phyloP scores from a whole-genome alignment of 2,329 filamentous ascomycete genomes.

The Pseudopithomyces chartarum region DNA sequence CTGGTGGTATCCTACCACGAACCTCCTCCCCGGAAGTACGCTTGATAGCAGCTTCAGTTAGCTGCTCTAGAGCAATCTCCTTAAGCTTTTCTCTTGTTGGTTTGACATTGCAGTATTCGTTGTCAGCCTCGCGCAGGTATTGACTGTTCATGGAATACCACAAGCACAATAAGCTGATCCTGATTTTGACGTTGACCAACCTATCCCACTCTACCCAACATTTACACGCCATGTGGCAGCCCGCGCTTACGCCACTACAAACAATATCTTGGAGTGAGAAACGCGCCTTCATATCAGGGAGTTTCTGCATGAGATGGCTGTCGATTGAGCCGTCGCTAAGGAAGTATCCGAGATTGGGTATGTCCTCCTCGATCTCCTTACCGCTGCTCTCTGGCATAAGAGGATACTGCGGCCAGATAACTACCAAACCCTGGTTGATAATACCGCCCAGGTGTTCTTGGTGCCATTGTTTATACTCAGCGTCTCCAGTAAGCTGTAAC shows the following conservation, averaged over 20 bases:
- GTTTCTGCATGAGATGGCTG: slow-evolving; percentile 1
- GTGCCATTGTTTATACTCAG: slow-evolving; percentile 3
- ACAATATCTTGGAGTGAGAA: slow-evolving; percentile 1
- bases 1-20: neutral
- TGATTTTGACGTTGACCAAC: too few relatives aligned
- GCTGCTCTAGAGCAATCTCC: neutral
- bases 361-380: slow-evolving; percentile 1
- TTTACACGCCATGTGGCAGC: neutral
- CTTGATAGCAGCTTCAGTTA: neutral
- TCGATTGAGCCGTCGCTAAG: slow-evolving; percentile 5
- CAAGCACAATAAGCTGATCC: too few relatives aligned
- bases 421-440: slow-evolving; percentile 1
- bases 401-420: slow-evolving; percentile 2
- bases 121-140: neutral
- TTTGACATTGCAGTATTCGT: neutral
- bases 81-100: slow-evolving; percentile 2
- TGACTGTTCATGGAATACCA: too few relatives aligned
- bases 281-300: neutral
- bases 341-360: slow-evolving; percentile 4
- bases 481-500: slow-evolving; percentile 4
- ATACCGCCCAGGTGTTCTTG: neutral
- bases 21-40: neutral
- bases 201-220: too few relatives aligned
- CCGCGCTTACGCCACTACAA: slow-evolving; percentile 1
- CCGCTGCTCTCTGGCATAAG: neutral